Base-by-base conservation (phyloP, 306 rosid species). In the Cicer pinnatifidum region DNA sequence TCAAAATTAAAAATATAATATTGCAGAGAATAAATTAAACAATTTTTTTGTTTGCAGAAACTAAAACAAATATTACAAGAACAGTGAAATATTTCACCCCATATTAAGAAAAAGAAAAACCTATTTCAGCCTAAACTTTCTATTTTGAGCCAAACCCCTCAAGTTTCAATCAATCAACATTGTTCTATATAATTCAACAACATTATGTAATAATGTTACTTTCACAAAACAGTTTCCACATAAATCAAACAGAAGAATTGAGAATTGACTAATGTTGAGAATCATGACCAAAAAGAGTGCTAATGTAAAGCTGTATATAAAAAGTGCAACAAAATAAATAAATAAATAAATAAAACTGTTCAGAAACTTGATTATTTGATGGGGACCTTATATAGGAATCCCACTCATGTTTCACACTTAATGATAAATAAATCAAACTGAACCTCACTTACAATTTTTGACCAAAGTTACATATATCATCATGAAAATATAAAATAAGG, bases 321-420 rank as follows among this genome's bases (percentile, higher is more conserved):
- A 61, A 69, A 78, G 72, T 64, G 72, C 66, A 80, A 81, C 61
- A 83, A 69, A 68, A 68, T 40, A 23, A 4, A 80, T 39, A 23
- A 4, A 80, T 39, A 23, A 4, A 80, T 39, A 62, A 85, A 83
- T 80, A 68, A 76, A 80, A 83, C 71, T 84, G 67, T 80, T 80
- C 61, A 78, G 76, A 44, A 85, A 82, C 88, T 87, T 73, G 62
- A 81, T 84, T 77, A 89, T 89, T 87, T 83, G 85, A 74, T 75
- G 77, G 82, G 88, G 87, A 84, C 84, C 88, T 85, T 81, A 83
- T 11, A 84, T 62, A 62, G 83, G 84, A 67, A 83, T 76, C 86
- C 89, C 86, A 75, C 78, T 82, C 76, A 84, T 78, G 88, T 86
- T 88, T 74, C 96, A 90, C 89, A 85, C 91, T 73, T 85, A 78